Conservation (phyloP, 352 stramenopile genomes). For the Phytophthora idaei region DNA sequence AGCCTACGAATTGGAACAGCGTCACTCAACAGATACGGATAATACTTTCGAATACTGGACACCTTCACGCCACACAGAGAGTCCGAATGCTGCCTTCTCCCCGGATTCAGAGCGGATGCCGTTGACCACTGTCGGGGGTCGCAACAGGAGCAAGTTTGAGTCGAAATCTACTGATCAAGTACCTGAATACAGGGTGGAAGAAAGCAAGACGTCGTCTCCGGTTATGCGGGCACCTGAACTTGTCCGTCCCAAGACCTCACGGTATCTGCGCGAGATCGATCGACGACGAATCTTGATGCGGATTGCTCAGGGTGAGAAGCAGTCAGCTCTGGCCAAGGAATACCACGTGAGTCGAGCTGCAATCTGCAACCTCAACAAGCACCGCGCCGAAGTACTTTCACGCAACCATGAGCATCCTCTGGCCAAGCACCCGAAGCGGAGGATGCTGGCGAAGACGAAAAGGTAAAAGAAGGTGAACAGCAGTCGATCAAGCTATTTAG, state of each 20-base stretch:
- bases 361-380: constrained; percentile 78
- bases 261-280: constrained; percentile 75
- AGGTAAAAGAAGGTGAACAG: not conserved
- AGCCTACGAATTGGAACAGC: constrained; percentile 2
- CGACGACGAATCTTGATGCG: constrained; percentile 62
- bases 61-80: constrained; percentile 12
- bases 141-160: not conserved
- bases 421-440: constrained; percentile 65
- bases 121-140: constrained; percentile 11
- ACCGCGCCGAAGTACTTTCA: constrained; percentile 55
- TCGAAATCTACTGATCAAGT: constrained; percentile 7
- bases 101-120: constrained; percentile 14
- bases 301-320: constrained; percentile 65
- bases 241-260: constrained; percentile 47
- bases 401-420: constrained; percentile 57
- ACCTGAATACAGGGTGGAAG: not conserved
- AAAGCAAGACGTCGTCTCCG: constrained; percentile 8
- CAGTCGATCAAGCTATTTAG: not conserved
- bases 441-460: constrained; percentile 22
- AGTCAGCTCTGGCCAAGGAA: constrained; percentile 66
- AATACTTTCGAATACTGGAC: constrained; percentile 20
- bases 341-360: constrained; percentile 71
- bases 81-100: not conserved
- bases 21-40: not conserved
- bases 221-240: constrained; percentile 12